These are phyloP conservation scores for Phaeodactylum tricornutum DNA, from an alignment of 108 stramenopile species.

Conservation along the genomic window DNA sequence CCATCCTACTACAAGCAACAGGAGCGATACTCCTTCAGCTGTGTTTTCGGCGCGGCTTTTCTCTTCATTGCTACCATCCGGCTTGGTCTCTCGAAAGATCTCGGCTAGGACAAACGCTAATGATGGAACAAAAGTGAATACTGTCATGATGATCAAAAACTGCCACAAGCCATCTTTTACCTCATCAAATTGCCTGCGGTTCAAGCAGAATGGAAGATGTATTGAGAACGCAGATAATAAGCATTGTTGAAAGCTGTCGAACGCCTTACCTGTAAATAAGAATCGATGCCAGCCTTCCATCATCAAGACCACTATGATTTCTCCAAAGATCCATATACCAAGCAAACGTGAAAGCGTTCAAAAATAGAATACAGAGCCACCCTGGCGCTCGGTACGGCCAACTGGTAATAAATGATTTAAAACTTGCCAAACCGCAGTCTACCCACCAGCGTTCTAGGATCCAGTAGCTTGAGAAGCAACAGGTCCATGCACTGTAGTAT, in stretches of 20 bases:
- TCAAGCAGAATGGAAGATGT: too few species aligned
- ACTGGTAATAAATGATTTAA: constrained; percentile 38
- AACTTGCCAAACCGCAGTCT: constrained; percentile 27
- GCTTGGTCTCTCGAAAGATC: constrained; percentile 41
- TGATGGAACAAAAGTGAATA: constrained; percentile 26
- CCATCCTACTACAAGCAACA: constrained; percentile 42
- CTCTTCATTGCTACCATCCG: constrained; percentile 14
- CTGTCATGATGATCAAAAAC: constrained; percentile 29
- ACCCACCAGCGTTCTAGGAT: constrained; percentile 48
- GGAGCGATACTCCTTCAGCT: constrained; percentile 41
- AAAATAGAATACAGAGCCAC: constrained; percentile 51
- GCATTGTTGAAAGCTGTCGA: too few species aligned
- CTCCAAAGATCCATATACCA: constrained; percentile 43
- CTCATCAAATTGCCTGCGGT: constrained; percentile 7
- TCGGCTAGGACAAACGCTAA: constrained; percentile 43
- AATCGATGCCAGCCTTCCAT: constrained; percentile 6
- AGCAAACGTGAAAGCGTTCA: constrained; percentile 33
- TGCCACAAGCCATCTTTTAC: constrained; percentile 32
- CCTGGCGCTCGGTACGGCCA: constrained; percentile 68
- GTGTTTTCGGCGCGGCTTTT: constrained; percentile 33
- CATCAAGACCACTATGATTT: constrained; percentile 15
- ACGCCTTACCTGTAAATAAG: too few species aligned
- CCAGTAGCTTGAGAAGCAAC: constrained; percentile 28
- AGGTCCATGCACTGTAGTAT: constrained; percentile 57
- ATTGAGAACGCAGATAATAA: too few species aligned